Evolutionary conservation across 345 rosid species (phyloP).

Genomic region (Theobroma cacao): DNA sequence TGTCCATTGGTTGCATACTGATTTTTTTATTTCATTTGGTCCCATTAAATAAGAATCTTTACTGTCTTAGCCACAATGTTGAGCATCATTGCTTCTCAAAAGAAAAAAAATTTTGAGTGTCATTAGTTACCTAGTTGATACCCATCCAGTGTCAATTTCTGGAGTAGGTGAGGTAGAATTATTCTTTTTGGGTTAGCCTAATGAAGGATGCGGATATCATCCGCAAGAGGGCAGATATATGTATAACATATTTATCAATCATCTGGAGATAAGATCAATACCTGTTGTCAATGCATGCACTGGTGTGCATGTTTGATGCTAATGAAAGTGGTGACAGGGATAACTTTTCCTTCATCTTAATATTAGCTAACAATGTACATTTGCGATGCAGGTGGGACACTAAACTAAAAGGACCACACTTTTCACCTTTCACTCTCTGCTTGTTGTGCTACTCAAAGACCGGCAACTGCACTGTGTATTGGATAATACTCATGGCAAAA

Average conservation of each 20-base stretch:
- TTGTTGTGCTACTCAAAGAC: background rate
- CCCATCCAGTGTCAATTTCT: background rate
- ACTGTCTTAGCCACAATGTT: background rate
- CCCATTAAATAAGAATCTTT: background rate
- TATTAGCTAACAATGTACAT: background rate
- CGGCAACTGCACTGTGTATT: background rate
- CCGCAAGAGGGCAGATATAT: background rate
- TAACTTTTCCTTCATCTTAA: background rate
- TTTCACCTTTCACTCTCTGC: background rate
- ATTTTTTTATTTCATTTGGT: background rate
- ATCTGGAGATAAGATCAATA: background rate
- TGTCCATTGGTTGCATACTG: background rate
- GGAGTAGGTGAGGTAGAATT: background rate
- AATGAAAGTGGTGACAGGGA: background rate
- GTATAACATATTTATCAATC: too few species aligned
- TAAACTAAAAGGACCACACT: background rate
- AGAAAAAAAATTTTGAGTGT: too few species aligned
- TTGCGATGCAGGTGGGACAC: constrained; percentile 1
- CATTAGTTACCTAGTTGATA: too few species aligned
- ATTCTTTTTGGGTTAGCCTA: background rate
- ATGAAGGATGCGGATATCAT: background rate
- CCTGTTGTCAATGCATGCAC: background rate
- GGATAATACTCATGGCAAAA: background rate
- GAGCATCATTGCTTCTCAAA: too few species aligned
- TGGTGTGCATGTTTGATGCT: background rate